Base-by-base conservation (phyloP, 1,284 basidiomycete genomes). In the Baeospora myosura region DNA sequence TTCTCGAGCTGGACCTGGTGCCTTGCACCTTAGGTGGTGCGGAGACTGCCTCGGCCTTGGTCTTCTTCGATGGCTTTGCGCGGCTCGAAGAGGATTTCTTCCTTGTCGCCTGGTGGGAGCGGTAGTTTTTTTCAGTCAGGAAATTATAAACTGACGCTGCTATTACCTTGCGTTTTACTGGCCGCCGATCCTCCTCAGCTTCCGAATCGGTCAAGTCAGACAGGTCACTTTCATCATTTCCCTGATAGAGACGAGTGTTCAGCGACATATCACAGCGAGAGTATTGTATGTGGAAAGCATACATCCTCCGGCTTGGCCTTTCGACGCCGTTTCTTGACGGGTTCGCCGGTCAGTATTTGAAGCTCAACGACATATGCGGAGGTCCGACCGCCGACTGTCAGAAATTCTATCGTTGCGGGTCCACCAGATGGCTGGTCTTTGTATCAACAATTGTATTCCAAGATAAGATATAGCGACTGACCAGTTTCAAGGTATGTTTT, bases 301-400 rank as follows among this genome's bases (percentile, higher is more conserved):
- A 28, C 20, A 20, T 26, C 5, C 12, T 21, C 23, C 18, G 24
- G 24, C 21, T 34, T 14, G 20, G 14, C 14, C 25, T 42, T 36
- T 16, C 30, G 44, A 11, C 11, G 21, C 30, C 21, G 18, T 16
- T 32, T 14, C 12, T 10, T 20, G 26, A 42, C 31, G 16, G 29
- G 22, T 17, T 37, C n/a, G 20, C 17, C 35, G n/a, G 28, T 5
- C 14, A 56, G 40, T 39, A 46, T 43, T 43, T 89, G 88, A 2
- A 90, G 65, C 56, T 87, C 76, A 6, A 61, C 58, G 2, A 89
- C 78, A 47, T 78, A 81, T 3, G 87, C 88, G 1, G 83, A 85
- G 0, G 89, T 91, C 11, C 88, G 68, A 1, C 89, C 88, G 3
- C 84, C 86, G 6, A 92, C 83, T 1, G 82, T 88, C 40, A 88